Conservation (phyloP, 495 filamentous ascomycete genomes). For the Durotheca rogersii region DNA sequence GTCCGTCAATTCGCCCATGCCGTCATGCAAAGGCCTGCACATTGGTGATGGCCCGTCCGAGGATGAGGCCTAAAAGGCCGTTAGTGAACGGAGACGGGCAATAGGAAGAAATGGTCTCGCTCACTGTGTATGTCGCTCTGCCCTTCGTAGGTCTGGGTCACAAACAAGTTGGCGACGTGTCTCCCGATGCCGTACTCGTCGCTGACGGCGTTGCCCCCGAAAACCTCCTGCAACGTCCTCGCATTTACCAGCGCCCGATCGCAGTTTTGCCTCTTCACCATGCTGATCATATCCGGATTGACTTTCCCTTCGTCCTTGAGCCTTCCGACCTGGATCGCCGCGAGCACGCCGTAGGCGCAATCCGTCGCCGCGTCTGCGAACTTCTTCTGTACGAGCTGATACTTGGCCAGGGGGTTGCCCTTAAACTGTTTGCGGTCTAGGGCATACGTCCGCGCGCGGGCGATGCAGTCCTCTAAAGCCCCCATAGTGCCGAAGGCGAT, state of each 20-base stretch:
- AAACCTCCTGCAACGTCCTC: conserved; percentile 84
- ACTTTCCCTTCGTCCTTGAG: conserved; percentile 88
- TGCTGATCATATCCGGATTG: conserved; percentile 95
- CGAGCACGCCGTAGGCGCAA: conserved; percentile 82
- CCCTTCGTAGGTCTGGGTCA: conserved; percentile 96
- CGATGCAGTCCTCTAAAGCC: conserved; percentile 87
- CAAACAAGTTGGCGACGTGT: conserved; percentile 95
- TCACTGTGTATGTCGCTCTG: conserved; percentile 95
- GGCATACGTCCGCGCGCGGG: conserved; percentile 78
- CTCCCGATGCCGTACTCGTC: conserved; percentile 95
- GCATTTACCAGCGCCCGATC: conserved; percentile 82
- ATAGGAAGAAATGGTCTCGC: conserved; percentile 41
- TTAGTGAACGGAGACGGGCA: conserved; percentile 21
- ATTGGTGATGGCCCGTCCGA: conserved; percentile 63
- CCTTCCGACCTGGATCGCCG: conserved; percentile 84
- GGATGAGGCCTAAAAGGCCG: conserved; percentile 52
- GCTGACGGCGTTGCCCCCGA: conserved; percentile 94
- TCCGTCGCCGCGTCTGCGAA: conserved; percentile 89
- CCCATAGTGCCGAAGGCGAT: conserved; percentile 94
- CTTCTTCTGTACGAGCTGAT: conserved; percentile 99
- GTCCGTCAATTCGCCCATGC: background rate
- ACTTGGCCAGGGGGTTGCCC: conserved; percentile 91
- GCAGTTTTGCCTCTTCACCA: conserved; percentile 98
- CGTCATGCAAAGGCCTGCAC: conserved; percentile 58
- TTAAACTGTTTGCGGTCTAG: conserved; percentile 96